Evolutionary conservation across 208 protist genomes (phyloP), one percentile per base, ranked within the genome.

Genomic region (Lotmaria passim): DNA sequence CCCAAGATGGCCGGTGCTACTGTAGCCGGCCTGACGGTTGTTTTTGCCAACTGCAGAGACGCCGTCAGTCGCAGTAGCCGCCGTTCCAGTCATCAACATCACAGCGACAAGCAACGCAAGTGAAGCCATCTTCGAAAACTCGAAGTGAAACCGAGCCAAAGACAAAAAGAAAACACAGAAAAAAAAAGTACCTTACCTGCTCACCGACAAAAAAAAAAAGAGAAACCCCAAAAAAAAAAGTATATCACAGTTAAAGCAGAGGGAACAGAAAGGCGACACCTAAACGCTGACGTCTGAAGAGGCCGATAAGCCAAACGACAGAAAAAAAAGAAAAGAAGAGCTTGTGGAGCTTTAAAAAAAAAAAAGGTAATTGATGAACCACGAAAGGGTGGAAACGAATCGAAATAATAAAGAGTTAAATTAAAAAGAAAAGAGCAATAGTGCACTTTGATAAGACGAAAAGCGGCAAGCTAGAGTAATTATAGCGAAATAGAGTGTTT

Each of bases 81-180:
- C 17, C 17, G 38, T 28, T 3, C 43, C 33, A 34, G 33, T 64
- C 15, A 75, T 30, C 39, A 69, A 44, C 43, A 69, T 44, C 26
- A 34, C 60, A 11, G 10, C 47, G 12, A 57, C 43, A 55, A 67
- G 57, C 0, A 23, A 19, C 4, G 23, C 34, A 17, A 62, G 15
- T 3, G 46, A 21, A 26, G 5, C 6, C 61, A 67, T 67, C 46
- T 23, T 19, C 55, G 33, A n/a, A 7, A n/a, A 30, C 21, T 52
- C 10, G n/a, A 28, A 48, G 17, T 24, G 12, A 7, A 56, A 67
- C 4, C 15, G 12, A 51, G 12, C 6, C 15, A 46, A 48, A 36
- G 23, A 57, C 12, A 14, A 47, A 17, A 60, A 53, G 14, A 56
- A 58, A 50, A 34, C 24, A 58, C 14, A 31, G 19, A 59, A 24